Evolutionary conservation across 805 yeast species (phyloP).

Genomic region (Metschnikowia gelsemii): DNA sequence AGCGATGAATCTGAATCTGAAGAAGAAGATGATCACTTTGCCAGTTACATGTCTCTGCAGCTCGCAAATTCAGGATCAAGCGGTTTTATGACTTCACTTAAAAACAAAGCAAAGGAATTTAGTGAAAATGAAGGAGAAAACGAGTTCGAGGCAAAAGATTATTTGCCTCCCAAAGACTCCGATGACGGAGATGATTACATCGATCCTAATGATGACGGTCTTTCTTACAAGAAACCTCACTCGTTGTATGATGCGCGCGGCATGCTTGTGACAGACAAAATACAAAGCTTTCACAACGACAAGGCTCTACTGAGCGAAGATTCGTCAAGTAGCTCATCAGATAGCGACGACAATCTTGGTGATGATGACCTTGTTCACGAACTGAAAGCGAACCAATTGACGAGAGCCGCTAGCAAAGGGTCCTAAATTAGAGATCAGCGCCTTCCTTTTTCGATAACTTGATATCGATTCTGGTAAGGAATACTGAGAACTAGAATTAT

Average conservation of each 20-base stretch:
- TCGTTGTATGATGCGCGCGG: slow-evolving; percentile 54
- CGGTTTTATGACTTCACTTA: slow-evolving; percentile 43
- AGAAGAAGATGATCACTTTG: slow-evolving; percentile 53
- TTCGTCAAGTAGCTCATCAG: slow-evolving; percentile 31
- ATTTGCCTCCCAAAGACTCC: slow-evolving; percentile 26
- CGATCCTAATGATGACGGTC: slow-evolving; percentile 82
- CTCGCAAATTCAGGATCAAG: slow-evolving; percentile 52
- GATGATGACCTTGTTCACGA: slow-evolving; percentile 26
- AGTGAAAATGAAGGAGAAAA: slow-evolving; percentile 14
- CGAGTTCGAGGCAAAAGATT: slow-evolving; percentile 9
- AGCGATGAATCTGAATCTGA: slow-evolving; percentile 34
- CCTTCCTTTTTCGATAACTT: background rate
- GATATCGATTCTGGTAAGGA: slow-evolving; percentile 1
- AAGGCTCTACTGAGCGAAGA: slow-evolving; percentile 27
- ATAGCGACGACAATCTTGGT: slow-evolving; percentile 26
- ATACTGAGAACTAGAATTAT: slow-evolving; percentile 3
- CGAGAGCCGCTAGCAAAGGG: slow-evolving; percentile 44
- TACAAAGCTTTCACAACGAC: slow-evolving; percentile 9
- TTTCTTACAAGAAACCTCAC: slow-evolving; percentile 63
- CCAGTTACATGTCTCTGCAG: slow-evolving; percentile 76
- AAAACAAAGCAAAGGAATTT: slow-evolving; percentile 33
- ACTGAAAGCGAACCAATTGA: slow-evolving; percentile 29
- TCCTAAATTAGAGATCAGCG: slow-evolving; percentile 3
- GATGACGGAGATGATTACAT: slow-evolving; percentile 66
- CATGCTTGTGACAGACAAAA: slow-evolving; percentile 18